Conservation (phyloP, 169 alveolate genomes). For the Hepatocystis sp. region DNA sequence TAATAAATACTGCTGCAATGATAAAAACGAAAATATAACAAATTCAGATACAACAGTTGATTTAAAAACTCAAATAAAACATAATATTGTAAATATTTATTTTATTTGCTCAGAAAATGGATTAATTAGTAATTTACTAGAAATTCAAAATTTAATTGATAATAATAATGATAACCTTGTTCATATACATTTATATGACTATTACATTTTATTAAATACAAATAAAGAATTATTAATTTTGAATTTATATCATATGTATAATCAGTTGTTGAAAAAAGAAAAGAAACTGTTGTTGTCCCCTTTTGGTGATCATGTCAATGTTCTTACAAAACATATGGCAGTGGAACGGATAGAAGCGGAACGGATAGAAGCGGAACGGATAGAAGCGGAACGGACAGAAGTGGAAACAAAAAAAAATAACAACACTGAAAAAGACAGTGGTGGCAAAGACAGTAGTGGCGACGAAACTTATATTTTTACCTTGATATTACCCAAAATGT, state of each 20-base stretch:
- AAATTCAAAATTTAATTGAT: constrained; percentile 21
- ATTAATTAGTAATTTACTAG: constrained; percentile 1
- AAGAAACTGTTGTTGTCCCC: background rate
- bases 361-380: no score
- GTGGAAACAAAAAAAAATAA: no score
- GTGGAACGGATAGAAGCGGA: no score
- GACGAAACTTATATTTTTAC: constrained; percentile 12
- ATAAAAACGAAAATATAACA: no score
- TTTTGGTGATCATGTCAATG: no score
- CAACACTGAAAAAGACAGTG: background rate
- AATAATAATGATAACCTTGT: no score
- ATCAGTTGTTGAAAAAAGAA: constrained; percentile 6
- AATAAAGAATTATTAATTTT: constrained; percentile 20
- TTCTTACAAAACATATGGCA: no score
- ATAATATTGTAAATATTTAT: constrained; percentile 20
- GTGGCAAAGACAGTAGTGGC: background rate
- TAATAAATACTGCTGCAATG: no score
- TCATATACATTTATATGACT: constrained; percentile 18
- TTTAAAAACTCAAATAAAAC: background rate
- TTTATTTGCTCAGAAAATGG: constrained; percentile 22
- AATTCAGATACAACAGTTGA: no score
- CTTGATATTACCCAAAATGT: constrained; percentile 39
- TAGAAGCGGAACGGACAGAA: no score
- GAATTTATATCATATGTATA: constrained; percentile 22
- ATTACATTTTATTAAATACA: constrained; percentile 22